A percentile compares a stretch with the other conserved stretches of the same genome.
phyloP scores from a whole-genome alignment of 257 asterid genomes.

The Solanum pimpinellifolium region DNA sequence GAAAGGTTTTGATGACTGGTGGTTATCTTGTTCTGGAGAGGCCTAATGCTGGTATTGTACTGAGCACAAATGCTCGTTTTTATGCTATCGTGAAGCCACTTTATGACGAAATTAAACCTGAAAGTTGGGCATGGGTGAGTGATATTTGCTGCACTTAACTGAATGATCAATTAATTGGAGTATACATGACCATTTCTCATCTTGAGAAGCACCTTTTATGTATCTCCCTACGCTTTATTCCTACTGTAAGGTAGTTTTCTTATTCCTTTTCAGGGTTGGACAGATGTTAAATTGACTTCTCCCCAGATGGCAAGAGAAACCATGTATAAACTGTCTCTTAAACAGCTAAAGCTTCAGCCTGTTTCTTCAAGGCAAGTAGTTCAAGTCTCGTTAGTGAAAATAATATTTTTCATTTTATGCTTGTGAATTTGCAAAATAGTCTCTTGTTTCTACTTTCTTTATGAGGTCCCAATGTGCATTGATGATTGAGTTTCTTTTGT shows the following conservation, averaged over 20 bases:
- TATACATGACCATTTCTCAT: not conserved
- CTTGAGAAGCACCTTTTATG: not conserved
- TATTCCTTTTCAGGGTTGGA: constrained; percentile 50
- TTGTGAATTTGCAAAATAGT: not conserved
- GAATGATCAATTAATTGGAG: not conserved
- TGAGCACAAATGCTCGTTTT: constrained; percentile 94
- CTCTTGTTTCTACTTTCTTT: not conserved
- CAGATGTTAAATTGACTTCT: constrained; percentile 85
- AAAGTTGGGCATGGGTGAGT: constrained; percentile 88
- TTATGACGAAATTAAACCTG: constrained; percentile 46
- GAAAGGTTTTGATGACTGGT: constrained; percentile 96
- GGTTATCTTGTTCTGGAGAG: constrained; percentile 94
- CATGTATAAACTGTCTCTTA: constrained; percentile 62
- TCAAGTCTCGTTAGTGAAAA: not conserved
- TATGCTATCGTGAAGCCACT: constrained; percentile 85
- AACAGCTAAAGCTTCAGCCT: constrained; percentile 43
- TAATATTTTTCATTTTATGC: not conserved
- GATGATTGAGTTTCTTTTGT: not conserved
- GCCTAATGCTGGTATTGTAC: constrained; percentile 97
- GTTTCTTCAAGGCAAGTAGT: constrained; percentile 49
- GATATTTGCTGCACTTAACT: not conserved
- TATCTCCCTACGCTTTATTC: not conserved
- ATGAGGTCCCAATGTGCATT: not conserved
- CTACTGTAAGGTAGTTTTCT: not conserved
- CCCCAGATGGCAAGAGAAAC: constrained; percentile 96